Evolutionary conservation across 176 grass and related monocot genomes (phyloP).

Genomic region (Zoysia pacifica): DNA sequence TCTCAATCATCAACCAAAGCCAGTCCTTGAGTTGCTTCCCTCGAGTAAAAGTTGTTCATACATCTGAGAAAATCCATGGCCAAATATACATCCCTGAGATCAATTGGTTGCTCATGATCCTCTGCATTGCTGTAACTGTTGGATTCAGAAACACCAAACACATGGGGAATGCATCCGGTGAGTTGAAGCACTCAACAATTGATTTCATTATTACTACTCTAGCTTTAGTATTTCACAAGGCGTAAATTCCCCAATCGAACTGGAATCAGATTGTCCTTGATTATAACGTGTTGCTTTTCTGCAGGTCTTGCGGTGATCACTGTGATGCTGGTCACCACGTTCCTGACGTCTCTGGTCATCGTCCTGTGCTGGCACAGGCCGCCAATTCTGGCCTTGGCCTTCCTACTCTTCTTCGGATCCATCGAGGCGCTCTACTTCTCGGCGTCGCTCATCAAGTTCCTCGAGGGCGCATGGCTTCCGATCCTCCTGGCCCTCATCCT

Average conservation of each 20-base stretch:
- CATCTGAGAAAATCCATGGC: conserved; percentile 88
- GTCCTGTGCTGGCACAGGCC: conserved; percentile 86
- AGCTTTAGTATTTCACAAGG: neutral
- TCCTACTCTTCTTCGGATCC: conserved; percentile 88
- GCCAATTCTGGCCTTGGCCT: conserved; percentile 66
- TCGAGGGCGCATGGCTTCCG: conserved; percentile 90
- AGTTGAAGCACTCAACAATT: conserved; percentile 7
- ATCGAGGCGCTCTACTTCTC: conserved; percentile 92
- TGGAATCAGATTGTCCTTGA: neutral
- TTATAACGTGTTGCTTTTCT: conserved; percentile 2
- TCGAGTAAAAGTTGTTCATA: conserved; percentile 94
- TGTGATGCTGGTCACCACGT: conserved; percentile 96
- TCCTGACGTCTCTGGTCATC: conserved; percentile 87
- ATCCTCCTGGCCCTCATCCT: conserved; percentile 84
- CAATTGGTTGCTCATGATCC: conserved; percentile 98
- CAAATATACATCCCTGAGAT: conserved; percentile 99
- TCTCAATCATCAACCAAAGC: conserved; percentile 98
- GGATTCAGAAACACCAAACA: conserved; percentile 94
- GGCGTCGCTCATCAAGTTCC: conserved; percentile 96
- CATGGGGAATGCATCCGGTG: conserved; percentile 98
- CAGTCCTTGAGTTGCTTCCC: conserved; percentile 96
- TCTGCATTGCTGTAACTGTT: conserved; percentile 92
- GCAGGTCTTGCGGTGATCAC: conserved; percentile 95
- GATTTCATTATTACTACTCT: neutral
- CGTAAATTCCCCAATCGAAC: neutral